These are phyloP conservation scores for Tolypocladium cylindrosporum DNA, from an alignment of 2,329 filamentous ascomycete species.

Conservation along the genomic window DNA sequence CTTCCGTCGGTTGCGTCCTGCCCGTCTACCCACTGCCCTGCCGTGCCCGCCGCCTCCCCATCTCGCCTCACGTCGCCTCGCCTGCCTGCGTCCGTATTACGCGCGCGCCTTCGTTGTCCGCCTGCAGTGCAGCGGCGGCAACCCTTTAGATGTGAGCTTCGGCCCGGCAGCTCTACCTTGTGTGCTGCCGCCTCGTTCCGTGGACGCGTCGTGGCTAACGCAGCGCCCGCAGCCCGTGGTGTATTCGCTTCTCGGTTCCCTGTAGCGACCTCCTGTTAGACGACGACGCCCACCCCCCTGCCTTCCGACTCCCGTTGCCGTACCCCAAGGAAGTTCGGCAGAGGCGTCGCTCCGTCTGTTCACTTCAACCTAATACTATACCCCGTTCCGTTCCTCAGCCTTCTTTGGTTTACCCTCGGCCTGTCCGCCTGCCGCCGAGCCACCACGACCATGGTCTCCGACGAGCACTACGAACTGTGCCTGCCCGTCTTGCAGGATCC, in stretches of 20 bases:
- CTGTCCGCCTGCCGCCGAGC: background rate
- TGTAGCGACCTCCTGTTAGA: background rate
- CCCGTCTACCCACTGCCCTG: background rate
- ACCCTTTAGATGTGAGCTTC: background rate
- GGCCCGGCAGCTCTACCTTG: background rate
- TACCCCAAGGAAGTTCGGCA: background rate
- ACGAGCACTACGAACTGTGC: conserved; percentile 86
- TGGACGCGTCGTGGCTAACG: background rate
- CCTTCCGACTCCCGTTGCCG: background rate
- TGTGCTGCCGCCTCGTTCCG: background rate
- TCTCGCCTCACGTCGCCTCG: background rate
- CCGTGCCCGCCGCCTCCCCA: conserved; percentile 5
- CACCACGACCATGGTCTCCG: conserved; percentile 66
- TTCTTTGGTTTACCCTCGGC: background rate
- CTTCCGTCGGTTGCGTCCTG: conserved; percentile 3
- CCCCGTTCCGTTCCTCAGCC: background rate
- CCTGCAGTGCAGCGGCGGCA: background rate
- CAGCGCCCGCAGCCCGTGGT: background rate
- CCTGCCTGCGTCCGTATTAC: background rate
- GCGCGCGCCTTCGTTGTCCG: background rate
- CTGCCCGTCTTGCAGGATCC: conserved; percentile 78
- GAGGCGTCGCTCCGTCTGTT: background rate
- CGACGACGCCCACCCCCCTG: background rate
- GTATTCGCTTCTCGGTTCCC: background rate
- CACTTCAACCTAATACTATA: background rate